Conservation (phyloP, 306 rosid genomes). For the Alnus rubra region DNA sequence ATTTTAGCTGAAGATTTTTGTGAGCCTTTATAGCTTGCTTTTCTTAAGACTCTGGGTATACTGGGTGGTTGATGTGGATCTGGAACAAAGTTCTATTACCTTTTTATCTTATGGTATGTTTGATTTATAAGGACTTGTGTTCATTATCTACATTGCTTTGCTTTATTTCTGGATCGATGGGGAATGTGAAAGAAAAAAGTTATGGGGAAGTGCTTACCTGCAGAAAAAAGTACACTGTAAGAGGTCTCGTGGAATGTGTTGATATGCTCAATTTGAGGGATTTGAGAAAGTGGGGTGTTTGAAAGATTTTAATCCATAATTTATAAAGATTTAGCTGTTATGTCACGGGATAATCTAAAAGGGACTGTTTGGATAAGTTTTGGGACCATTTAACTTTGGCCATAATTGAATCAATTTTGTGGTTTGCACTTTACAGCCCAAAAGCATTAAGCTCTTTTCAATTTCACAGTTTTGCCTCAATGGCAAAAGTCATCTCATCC, state of each 20-base stretch:
- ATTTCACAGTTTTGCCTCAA: too few relatives aligned
- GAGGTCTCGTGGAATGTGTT: background rate
- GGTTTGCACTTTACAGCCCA: too few relatives aligned
- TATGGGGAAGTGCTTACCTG: background rate
- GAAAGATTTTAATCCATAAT: too few relatives aligned
- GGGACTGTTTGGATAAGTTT: too few relatives aligned
- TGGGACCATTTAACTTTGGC: too few relatives aligned
- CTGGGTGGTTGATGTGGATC: constrained; percentile 39
- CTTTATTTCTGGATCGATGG: background rate
- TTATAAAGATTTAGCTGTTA: too few relatives aligned
- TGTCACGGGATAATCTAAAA: too few relatives aligned
- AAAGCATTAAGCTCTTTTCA: too few relatives aligned
- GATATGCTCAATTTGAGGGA: too few relatives aligned
- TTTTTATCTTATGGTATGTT: constrained; percentile 11
- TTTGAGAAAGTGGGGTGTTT: too few relatives aligned
- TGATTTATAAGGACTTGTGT: background rate
- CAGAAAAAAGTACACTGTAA: background rate
- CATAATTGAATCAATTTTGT: too few relatives aligned
- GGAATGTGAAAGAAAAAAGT: background rate
- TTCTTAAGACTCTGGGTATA: constrained; percentile 30
- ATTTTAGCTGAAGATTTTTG: constrained; percentile 37
- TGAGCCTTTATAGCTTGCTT: constrained; percentile 28
- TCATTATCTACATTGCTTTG: background rate
- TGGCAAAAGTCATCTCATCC: too few relatives aligned
- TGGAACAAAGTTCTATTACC: constrained; percentile 29